Base-by-base conservation (phyloP, 768 basidiomycete genomes). In the Porpolomopsis calyptriformis region DNA sequence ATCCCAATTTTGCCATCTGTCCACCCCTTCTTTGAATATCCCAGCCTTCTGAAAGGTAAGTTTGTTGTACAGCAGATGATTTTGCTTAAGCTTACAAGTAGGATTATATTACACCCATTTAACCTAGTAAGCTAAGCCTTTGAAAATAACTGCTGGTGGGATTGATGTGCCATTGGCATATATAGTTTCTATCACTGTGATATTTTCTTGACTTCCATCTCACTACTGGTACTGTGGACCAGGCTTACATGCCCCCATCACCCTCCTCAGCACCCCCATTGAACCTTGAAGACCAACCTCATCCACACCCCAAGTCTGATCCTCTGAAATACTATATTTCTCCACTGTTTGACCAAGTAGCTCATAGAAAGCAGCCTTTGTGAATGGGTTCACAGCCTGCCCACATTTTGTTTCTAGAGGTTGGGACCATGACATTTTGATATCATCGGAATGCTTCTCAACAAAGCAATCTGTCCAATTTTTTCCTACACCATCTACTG, bases 121-220 rank as follows among this genome's bases (percentile, higher is more conserved):
- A 10, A 49, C 48, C 34, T 55, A 56, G 46, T 53, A 63, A 4
- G 40, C 52, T 41, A 59, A 45, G 4, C 65, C 65, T 44, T 63
- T 64, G 47, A 58, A 67, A 31, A 68, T 64, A 2, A 67, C 55
- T 16, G 57, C 44, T 3, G 65, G 66, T 23, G 53, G 41, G 10
- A 57, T 42, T 0, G 53, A 9, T 5, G 55, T 55, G 1, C 66
- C 64, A 56, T 69, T 63, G 0, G 64, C 64, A 52, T 68, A 68
- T 18, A 73, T 72, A 1, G 66, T 68, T 0, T 63, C 58, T 37
- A 74, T 53, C 8, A 66, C 59, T 0, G 68, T 71, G 27, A 66
- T 67, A 40, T 65, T 70, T 49, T 71, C 68, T 9, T 54, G 48
- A 23, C 52, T 53, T 1, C 65, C 63, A 23, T 51, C 51, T 1